Conservation (phyloP, 2,329 filamentous ascomycete genomes). For the Daldinia sp. region DNA sequence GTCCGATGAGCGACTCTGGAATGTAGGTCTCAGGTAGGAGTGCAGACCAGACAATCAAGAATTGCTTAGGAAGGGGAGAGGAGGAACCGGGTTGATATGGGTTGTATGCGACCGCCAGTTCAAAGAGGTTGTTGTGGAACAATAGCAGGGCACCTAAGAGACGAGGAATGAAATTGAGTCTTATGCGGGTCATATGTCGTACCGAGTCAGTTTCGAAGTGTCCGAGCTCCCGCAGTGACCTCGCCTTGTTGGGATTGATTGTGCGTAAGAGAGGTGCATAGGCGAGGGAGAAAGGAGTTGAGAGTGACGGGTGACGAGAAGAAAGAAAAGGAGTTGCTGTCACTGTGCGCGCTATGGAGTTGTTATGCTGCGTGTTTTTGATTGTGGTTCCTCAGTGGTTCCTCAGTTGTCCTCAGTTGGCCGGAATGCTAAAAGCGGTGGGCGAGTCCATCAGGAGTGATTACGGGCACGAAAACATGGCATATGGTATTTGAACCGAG, state of each 20-base stretch:
- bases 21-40: constrained; percentile 46
- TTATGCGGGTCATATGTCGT: constrained; percentile 40
- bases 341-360: neutral
- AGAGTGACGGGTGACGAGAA: constrained; percentile 13
- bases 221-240: constrained; percentile 38
- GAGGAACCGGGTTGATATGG: constrained; percentile 20
- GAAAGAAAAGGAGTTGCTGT: neutral
- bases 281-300: constrained; percentile 4
- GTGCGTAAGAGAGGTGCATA: constrained; percentile 14
- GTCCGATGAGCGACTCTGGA: constrained; percentile 41
- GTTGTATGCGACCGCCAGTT: constrained; percentile 32
- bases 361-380: neutral
- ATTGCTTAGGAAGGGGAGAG: constrained; percentile 31
- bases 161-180: constrained; percentile 37
- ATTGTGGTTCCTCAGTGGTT: constrained; percentile 1
- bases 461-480: constrained; percentile 24
- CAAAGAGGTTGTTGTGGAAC: constrained; percentile 36
- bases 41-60: constrained; percentile 22
- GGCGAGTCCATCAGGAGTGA: constrained; percentile 33
- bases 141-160: constrained; percentile 26
- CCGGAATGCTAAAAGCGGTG: constrained; percentile 37
- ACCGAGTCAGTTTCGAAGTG: constrained; percentile 38
- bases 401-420: constrained; percentile 23
- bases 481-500: constrained; percentile 36
- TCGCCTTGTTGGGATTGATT: constrained; percentile 28